Base-by-base conservation (phyloP, 495 filamentous ascomycete species). In the Sphaerosporella brunnea region DNA sequence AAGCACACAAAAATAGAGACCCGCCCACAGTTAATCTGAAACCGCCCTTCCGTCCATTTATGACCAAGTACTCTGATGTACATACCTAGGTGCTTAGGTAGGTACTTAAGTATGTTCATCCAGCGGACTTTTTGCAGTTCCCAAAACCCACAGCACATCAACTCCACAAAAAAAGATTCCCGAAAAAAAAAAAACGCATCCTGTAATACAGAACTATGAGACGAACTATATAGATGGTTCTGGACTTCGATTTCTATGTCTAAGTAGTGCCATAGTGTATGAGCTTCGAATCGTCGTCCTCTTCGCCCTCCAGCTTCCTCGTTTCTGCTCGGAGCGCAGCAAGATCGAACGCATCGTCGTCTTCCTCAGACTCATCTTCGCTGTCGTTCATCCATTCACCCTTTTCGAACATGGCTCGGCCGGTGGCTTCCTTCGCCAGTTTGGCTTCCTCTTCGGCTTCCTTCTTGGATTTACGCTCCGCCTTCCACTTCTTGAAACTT, bases 401-500 rank as follows among this genome's bases (percentile, higher is more conserved):
- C 63, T 82, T 83, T 65, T 99, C 90, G 63, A 99, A 99, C 65
- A 99, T 67, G 21, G 84, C 80, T 64, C 87, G 73, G 53, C 90
- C 90, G 23, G 92, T 99, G 15, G 83, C 85, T 55, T 99, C 90
- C 70, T 94, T 96, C 51, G 84, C 82, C 62, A 79, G 70, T 54
- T 76, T 72, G 25, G 88, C 86, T 63, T 93, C 75, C 49, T 84
- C 78, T 57, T 96, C 90, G 25, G 80, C 90, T 16, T 80, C 80
- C 70, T 93, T 95, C 78, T 99, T 99, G 64, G 84, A 78, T 55
- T 95, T 62, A 36, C 90, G 79, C 38, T 85, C 79, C 66, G 84
- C 78, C 73, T 96, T 99, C 87, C 90, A 99, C 51, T 81, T 81
- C 43, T 82, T 83, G 61, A 99, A 99, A 1, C 74, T 73, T 62